Percentiles rank a stretch among this genome's conserved stretches.
phyloP scores from a whole-genome alignment of 805 yeast genomes.

The Yarrowia bubula region DNA sequence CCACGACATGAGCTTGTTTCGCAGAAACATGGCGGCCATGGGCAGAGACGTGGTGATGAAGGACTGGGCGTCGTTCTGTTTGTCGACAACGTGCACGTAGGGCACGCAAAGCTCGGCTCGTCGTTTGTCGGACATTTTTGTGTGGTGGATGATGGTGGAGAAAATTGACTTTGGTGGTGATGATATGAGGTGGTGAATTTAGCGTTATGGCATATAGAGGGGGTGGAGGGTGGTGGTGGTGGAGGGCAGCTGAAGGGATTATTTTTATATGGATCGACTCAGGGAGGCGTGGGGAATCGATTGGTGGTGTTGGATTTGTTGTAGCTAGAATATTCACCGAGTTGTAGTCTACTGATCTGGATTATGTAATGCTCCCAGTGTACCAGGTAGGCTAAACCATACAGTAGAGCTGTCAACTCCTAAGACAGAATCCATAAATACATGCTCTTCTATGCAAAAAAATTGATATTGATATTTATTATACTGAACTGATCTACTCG shows the following conservation, averaged over 20 bases:
- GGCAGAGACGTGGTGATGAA: conserved; percentile 39
- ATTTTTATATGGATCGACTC: not conserved
- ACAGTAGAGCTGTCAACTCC: too few relatives aligned
- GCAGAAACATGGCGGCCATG: conserved; percentile 42
- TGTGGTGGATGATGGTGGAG: conserved; percentile 10
- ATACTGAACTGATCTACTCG: too few relatives aligned
- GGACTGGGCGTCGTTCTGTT: conserved; percentile 27
- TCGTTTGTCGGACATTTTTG: conserved; percentile 24
- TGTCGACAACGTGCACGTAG: conserved; percentile 26
- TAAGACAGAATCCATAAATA: too few relatives aligned
- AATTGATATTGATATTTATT: too few relatives aligned
- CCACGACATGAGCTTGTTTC: conserved; percentile 42
- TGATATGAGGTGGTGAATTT: conserved; percentile 1
- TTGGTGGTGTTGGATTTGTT: too few relatives aligned
- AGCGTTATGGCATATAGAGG: not conserved
- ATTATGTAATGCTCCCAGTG: too few relatives aligned
- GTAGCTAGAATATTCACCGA: too few relatives aligned
- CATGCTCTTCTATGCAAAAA: too few relatives aligned
- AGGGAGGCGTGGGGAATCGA: not conserved
- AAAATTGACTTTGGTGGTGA: conserved; percentile 19
- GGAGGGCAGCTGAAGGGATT: too few relatives aligned
- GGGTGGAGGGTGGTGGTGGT: too few relatives aligned
- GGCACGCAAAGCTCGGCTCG: conserved; percentile 27
- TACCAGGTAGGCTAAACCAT: too few relatives aligned
- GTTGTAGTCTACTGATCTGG: too few relatives aligned